phyloP scores from a whole-genome alignment of 2,329 filamentous ascomycete genomes.

The Paecilomyces formosus region DNA sequence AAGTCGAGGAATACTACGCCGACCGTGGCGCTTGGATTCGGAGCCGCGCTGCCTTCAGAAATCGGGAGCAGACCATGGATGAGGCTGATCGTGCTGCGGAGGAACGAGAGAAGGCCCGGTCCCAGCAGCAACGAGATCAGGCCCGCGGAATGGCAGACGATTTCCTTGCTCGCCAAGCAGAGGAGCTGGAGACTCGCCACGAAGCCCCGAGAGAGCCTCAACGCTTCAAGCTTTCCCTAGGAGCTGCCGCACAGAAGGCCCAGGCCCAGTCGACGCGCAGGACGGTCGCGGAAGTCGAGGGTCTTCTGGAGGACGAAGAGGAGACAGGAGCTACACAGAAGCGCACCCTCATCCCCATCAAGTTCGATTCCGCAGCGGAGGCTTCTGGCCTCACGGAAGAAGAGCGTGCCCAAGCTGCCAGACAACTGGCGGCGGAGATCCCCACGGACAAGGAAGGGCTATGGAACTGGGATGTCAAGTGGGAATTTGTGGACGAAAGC shows the following conservation, averaged over 20 bases:
- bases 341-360: conserved; percentile 72
- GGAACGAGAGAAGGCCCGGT: conserved; percentile 62
- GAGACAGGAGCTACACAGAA: conserved; percentile 62
- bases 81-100: conserved; percentile 76
- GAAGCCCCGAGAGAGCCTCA: conserved; percentile 50
- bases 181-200: conserved; percentile 56
- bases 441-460: conserved; percentile 77
- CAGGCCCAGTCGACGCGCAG: conserved; percentile 56
- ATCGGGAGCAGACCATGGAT: conserved; percentile 67
- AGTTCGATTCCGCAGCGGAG: conserved; percentile 64
- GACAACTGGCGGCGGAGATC: conserved; percentile 80
- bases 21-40: conserved; percentile 80
- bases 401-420: conserved; percentile 74
- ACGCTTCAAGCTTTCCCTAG: conserved; percentile 87
- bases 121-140: conserved; percentile 65
- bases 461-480: conserved; percentile 89
- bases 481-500: conserved; percentile 79
- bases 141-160: conserved; percentile 80
- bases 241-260: conserved; percentile 66
- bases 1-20: conserved; percentile 73
- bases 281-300: conserved; percentile 89
- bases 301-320: conserved; percentile 90
- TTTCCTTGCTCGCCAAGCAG: conserved; percentile 77
- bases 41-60: conserved; percentile 66
- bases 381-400: conserved; percentile 70